Conservation (phyloP, 345 rosid genomes). For the Populus pruinosa region DNA sequence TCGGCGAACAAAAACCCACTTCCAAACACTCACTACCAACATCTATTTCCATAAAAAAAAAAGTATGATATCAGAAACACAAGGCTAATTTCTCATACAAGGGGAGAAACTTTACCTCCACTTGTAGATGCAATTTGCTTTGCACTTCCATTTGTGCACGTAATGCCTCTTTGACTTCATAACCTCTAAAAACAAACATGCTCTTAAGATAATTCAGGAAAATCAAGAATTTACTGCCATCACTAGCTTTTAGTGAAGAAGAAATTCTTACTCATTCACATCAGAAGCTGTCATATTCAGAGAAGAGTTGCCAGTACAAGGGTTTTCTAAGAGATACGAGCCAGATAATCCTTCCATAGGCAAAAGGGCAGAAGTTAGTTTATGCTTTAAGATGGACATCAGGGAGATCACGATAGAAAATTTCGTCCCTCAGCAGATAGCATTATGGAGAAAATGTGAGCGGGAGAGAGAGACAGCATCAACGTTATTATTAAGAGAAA, state of each 20-base stretch:
- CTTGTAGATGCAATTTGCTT: conserved; percentile 74
- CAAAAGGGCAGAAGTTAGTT: conserved; percentile 15
- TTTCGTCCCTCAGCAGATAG: neutral
- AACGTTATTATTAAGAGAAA: neutral
- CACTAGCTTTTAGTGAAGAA: neutral
- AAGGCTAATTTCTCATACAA: neutral
- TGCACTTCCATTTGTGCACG: conserved; percentile 84
- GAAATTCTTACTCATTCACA: conserved; percentile 59
- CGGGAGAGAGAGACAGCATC: neutral
- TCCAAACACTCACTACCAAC: neutral
- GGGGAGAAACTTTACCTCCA: conserved; percentile 42
- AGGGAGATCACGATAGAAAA: neutral
- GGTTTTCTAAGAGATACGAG: conserved; percentile 49
- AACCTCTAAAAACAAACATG: conserved; percentile 37
- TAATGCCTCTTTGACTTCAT: conserved; percentile 66
- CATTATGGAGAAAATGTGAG: neutral
- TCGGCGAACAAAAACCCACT: neutral
- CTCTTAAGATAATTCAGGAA: conserved; percentile 11
- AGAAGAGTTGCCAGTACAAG: conserved; percentile 37
- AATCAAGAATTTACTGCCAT: neutral
- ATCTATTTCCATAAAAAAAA: neutral
- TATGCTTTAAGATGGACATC: neutral
- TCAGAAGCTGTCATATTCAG: conserved; percentile 44
- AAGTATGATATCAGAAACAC: neutral
- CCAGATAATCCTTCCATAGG: conserved; percentile 34